Conservation (phyloP, 768 basidiomycete species). For the Trametes coccinea region DNA sequence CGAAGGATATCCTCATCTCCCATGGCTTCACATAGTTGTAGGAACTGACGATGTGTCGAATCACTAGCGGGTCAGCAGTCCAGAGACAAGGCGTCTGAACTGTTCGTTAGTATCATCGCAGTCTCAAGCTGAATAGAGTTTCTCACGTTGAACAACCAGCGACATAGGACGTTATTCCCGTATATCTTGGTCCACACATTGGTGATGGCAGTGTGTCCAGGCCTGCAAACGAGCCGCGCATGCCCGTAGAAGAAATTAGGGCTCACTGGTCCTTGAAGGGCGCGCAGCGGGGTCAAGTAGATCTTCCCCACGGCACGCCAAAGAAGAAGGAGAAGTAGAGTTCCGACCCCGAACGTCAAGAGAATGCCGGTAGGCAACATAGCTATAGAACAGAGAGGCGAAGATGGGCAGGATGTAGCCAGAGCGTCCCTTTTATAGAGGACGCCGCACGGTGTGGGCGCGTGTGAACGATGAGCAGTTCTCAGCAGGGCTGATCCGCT, state of each 20-base stretch:
- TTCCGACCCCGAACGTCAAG: neutral
- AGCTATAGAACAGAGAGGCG: neutral
- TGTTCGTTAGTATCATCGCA: neutral
- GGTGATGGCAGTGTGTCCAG: neutral
- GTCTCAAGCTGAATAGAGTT: too few species aligned
- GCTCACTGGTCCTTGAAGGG: neutral
- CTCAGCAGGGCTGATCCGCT: too few species aligned
- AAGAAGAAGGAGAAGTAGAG: neutral
- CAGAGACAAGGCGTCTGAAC: neutral
- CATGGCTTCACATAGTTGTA: slow-evolving; percentile 8
- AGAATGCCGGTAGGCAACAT: neutral
- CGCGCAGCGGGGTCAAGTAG: slow-evolving; percentile 1
- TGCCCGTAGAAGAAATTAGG: slow-evolving; percentile 2
- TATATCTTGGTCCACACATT: neutral
- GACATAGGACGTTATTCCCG: neutral
- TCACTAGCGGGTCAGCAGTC: slow-evolving; percentile 1
- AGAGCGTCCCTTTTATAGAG: too few species aligned
- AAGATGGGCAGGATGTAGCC: too few species aligned
- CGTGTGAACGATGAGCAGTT: too few species aligned
- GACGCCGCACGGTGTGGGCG: too few species aligned
- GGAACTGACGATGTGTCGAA: slow-evolving; percentile 5
- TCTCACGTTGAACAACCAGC: slow-evolving; percentile 5
- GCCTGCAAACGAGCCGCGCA: neutral
- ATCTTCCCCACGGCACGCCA: neutral
- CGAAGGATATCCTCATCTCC: neutral